Conservation (phyloP, 2,329 filamentous ascomycete species). For the Pseudocercospora eumusae region DNA sequence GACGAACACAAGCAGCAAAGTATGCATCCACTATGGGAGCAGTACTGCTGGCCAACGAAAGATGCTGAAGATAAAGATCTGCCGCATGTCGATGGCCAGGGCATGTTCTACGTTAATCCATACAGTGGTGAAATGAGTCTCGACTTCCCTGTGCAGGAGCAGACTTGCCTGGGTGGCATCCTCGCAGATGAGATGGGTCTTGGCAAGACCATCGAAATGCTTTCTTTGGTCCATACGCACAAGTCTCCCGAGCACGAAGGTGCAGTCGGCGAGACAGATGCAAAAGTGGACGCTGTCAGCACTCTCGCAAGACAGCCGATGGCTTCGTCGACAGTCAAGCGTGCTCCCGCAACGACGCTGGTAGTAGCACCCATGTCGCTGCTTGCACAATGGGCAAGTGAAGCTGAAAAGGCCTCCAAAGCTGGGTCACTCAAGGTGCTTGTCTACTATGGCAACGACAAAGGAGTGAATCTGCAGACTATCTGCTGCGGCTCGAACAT, state of each 20-base stretch:
- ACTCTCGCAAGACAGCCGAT: slow-evolving; percentile 64
- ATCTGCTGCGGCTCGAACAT: slow-evolving; percentile 76
- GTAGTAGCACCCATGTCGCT: slow-evolving; percentile 97
- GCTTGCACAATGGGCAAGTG: slow-evolving; percentile 94
- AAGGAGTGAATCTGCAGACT: slow-evolving; percentile 72
- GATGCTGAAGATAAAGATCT: slow-evolving; percentile 82
- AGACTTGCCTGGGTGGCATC: slow-evolving; percentile 90
- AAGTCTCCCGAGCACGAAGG: slow-evolving; percentile 52
- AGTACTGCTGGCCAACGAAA: slow-evolving; percentile 84
- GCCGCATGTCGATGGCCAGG: slow-evolving; percentile 63
- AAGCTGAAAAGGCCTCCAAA: slow-evolving; percentile 86
- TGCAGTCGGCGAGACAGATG: slow-evolving; percentile 31
- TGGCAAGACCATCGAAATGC: slow-evolving; percentile 98
- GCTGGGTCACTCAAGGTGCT: slow-evolving; percentile 79
- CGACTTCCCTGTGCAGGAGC: slow-evolving; percentile 89
- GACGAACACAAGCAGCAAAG: slow-evolving; percentile 68
- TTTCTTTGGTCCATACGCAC: slow-evolving; percentile 87
- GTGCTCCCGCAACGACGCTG: slow-evolving; percentile 84
- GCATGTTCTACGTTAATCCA: slow-evolving; percentile 90
- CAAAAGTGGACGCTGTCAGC: slow-evolving; percentile 52
- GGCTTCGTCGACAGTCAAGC: slow-evolving; percentile 58
- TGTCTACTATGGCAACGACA: slow-evolving; percentile 90
- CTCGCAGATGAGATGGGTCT: slow-evolving; percentile 97
- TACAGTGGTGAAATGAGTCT: slow-evolving; percentile 93
- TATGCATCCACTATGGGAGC: slow-evolving; percentile 97